Conservation (phyloP, 78 protist species). For the slime mould (Dictyostelium discoideum) region DNA sequence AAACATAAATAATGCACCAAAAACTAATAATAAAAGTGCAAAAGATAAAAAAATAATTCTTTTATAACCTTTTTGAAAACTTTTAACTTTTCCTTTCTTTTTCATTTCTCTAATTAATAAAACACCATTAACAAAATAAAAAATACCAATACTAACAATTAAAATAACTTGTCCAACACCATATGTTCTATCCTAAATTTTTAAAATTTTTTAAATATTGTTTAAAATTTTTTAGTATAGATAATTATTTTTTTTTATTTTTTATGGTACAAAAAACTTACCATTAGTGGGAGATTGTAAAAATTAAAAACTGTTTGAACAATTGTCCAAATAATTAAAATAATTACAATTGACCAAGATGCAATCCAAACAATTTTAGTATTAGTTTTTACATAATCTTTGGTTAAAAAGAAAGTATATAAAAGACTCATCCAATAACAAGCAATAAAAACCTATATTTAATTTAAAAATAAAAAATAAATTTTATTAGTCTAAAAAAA, state of each 20-base stretch:
- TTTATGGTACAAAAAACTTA: too few species aligned
- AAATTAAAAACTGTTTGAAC: not conserved
- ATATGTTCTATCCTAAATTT: not conserved
- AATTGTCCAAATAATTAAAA: not conserved
- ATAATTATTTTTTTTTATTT: too few species aligned
- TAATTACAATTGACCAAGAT: not conserved
- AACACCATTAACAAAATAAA: slow-evolving; percentile 2
- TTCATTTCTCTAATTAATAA: not conserved
- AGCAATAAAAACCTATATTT: not conserved
- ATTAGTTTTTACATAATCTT: not conserved
- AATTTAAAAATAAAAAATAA: not conserved
- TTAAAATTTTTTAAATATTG: too few species aligned
- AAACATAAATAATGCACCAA: not conserved
- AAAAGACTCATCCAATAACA: not conserved
- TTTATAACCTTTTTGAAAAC: not conserved
- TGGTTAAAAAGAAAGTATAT: not conserved
- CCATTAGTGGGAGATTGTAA: not conserved
- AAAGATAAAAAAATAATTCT: not conserved
- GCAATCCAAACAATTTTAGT: not conserved
- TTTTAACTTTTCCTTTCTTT: not conserved
- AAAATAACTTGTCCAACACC: not conserved
- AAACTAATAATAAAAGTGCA: not conserved
- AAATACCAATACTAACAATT: not conserved
- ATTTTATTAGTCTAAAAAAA: too few species aligned
- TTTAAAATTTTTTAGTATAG: too few species aligned